Evolutionary conservation across 2,329 filamentous ascomycete genomes (phyloP).

Genomic region (Amauroascus verrucosus): DNA sequence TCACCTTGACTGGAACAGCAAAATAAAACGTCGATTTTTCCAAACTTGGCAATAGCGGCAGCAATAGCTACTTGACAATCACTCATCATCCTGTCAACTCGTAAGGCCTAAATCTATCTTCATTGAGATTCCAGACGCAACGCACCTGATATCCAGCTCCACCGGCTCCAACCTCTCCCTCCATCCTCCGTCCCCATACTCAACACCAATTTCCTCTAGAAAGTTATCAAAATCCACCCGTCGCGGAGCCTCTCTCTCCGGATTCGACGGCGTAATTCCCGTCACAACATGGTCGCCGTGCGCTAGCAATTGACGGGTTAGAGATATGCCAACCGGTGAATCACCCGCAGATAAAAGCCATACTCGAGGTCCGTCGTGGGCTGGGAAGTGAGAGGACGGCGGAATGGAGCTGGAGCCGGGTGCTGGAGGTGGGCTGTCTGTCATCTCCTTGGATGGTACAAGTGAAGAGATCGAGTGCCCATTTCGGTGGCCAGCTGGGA

Average conservation of each 20-base stretch:
- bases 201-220: slow-evolving; percentile 46
- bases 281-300: slow-evolving; percentile 87
- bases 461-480: slow-evolving; percentile 3
- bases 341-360: slow-evolving; percentile 88
- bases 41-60: slow-evolving; percentile 74
- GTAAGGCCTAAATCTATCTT: not conserved
- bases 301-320: slow-evolving; percentile 70
- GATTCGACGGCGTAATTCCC: slow-evolving; percentile 67
- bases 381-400: slow-evolving; percentile 42
- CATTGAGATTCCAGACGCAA: not conserved
- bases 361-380: slow-evolving; percentile 61
- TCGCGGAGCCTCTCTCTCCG: slow-evolving; percentile 61
- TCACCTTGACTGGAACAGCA: slow-evolving; percentile 80
- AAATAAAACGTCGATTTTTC: slow-evolving; percentile 76
- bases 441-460: slow-evolving; percentile 23
- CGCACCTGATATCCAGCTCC: slow-evolving; percentile 47
- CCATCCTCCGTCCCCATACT: slow-evolving; percentile 64
- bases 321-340: slow-evolving; percentile 71
- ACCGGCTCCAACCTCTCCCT: slow-evolving; percentile 60
- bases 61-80: slow-evolving; percentile 80
- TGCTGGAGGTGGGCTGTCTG: slow-evolving; percentile 24
- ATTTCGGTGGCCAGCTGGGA: slow-evolving; percentile 5
- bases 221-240: slow-evolving; percentile 72
- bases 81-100: slow-evolving; percentile 42
- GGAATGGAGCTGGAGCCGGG: slow-evolving; percentile 25